Evolutionary conservation across 2,329 filamentous ascomycete genomes (phyloP).

Genomic region (Rutstroemia sp.): DNA sequence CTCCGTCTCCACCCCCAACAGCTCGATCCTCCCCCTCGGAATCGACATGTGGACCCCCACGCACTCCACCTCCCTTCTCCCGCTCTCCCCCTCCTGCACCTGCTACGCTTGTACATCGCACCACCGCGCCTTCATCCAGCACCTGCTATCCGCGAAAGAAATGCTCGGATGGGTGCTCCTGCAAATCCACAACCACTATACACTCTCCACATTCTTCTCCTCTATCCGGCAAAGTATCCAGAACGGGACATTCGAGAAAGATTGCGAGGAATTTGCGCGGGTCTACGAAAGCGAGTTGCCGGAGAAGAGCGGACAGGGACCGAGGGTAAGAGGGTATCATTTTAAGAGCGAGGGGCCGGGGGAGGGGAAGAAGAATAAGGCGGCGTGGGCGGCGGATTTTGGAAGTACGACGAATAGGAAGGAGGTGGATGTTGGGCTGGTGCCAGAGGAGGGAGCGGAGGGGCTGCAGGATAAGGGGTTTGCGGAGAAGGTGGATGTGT

Average conservation of each 20-base stretch:
- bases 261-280: conserved; percentile 35
- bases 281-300: conserved; percentile 68
- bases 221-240: conserved; percentile 59
- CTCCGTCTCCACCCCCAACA: conserved; percentile 9
- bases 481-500: conserved; percentile 34
- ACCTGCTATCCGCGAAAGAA: conserved; percentile 82
- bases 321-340: conserved; percentile 75
- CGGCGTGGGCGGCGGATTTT: conserved; percentile 54
- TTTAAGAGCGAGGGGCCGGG: conserved; percentile 59
- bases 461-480: conserved; percentile 51
- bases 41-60: conserved; percentile 66
- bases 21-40: conserved; percentile 48
- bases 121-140: conserved; percentile 80
- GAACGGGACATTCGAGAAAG: conserved; percentile 50
- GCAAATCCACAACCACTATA: conserved; percentile 82
- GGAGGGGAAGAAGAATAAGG: conserved; percentile 59
- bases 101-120: conserved; percentile 84
- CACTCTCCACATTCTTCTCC: conserved; percentile 66
- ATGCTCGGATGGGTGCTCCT: conserved; percentile 95
- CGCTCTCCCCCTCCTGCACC: conserved; percentile 56
- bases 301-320: conserved; percentile 66
- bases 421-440: conserved; percentile 27
- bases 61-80: conserved; percentile 54
- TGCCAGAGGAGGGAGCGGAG: conserved; percentile 42
- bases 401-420: conserved; percentile 19